Evolutionary conservation across 2,329 filamentous ascomycete species (phyloP).

Genomic region (Aureobasidium sp.): DNA sequence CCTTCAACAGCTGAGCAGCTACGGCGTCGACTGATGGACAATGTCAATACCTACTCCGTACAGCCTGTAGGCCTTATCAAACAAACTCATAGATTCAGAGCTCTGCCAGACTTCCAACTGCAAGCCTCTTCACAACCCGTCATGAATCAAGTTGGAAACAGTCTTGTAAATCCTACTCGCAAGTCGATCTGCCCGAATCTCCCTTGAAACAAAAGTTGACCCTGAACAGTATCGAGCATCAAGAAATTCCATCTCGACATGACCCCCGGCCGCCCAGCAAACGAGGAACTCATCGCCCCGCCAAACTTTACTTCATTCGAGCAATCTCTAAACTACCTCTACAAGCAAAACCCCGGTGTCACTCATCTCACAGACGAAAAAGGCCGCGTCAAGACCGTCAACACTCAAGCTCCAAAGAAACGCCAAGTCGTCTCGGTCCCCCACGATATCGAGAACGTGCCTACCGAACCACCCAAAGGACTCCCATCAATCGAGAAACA

Average conservation of each 20-base stretch:
- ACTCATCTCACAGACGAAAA: constrained; percentile 16
- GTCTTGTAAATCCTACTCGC: constrained; percentile 49
- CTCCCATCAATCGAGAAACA: constrained; percentile 44
- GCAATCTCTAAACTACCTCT: constrained; percentile 22
- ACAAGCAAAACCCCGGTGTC: constrained; percentile 18
- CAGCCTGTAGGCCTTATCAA: constrained; percentile 51
- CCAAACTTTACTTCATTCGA: constrained; percentile 26
- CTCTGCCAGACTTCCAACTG: constrained; percentile 72
- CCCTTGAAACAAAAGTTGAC: constrained; percentile 6
- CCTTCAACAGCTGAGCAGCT: constrained; percentile 21
- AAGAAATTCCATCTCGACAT: constrained; percentile 62
- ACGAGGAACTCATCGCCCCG: constrained; percentile 58
- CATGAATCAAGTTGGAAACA: constrained; percentile 62
- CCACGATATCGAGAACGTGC: constrained; percentile 56
- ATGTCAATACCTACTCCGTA: constrained; percentile 23
- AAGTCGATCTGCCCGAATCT: constrained; percentile 24
- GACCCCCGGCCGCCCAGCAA: constrained; percentile 50
- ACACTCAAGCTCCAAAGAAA: constrained; percentile 47
- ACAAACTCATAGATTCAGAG: constrained; percentile 79
- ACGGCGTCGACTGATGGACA: constrained; percentile 27
- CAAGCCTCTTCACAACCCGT: constrained; percentile 43
- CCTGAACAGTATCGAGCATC: constrained; percentile 45
- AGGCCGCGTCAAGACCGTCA: constrained; percentile 17
- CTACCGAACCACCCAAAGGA: constrained; percentile 52
- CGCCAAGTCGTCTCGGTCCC: constrained; percentile 53